Percentiles rank a stretch among this genome's conserved stretches.
These are phyloP conservation scores for Martiniozyma abietophila DNA, from an alignment of 805 yeast genomes.

Conservation along the genomic window DNA sequence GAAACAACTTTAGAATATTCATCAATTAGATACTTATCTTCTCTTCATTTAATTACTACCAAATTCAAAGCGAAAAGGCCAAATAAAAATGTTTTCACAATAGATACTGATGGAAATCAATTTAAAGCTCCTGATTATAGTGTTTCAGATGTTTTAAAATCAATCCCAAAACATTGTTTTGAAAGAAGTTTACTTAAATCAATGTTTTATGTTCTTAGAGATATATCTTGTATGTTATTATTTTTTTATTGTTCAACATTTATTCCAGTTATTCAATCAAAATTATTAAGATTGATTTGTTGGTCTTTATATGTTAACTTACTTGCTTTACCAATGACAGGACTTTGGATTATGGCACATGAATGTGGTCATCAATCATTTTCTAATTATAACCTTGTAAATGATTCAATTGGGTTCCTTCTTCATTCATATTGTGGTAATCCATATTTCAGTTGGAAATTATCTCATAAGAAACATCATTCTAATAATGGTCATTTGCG, in stretches of 20 bases:
- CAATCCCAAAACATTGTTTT: conserved; percentile 55
- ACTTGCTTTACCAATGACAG: conserved; percentile 43
- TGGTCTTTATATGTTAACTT: conserved; percentile 33
- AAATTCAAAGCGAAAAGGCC: conserved; percentile 4
- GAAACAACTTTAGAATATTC: too few relatives aligned
- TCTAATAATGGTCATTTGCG: conserved; percentile 54
- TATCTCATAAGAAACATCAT: conserved; percentile 51
- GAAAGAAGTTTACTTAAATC: conserved; percentile 43
- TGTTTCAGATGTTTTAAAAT: conserved; percentile 46
- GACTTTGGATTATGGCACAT: conserved; percentile 55
- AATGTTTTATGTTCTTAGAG: conserved; percentile 44
- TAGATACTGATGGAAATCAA: conserved; percentile 43
- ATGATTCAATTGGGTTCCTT: conserved; percentile 52
- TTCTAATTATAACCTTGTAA: conserved; percentile 42
- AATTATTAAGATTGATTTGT: conserved; percentile 29
- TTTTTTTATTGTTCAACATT: conserved; percentile 32
- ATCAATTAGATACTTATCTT: too few relatives aligned
- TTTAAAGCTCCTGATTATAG: conserved; percentile 56
- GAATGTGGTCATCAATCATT: conserved; percentile 61
- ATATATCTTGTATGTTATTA: conserved; percentile 34
- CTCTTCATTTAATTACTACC: too few relatives aligned
- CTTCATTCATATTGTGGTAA: conserved; percentile 48
- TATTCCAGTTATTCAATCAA: conserved; percentile 33
- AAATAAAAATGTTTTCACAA: conserved; percentile 24
- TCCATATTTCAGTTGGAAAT: conserved; percentile 58